Evolutionary conservation across 1,139 yeast genomes (phyloP), one percentile per base, ranked within the genome.

Genomic region (Pichia sp.): DNA sequence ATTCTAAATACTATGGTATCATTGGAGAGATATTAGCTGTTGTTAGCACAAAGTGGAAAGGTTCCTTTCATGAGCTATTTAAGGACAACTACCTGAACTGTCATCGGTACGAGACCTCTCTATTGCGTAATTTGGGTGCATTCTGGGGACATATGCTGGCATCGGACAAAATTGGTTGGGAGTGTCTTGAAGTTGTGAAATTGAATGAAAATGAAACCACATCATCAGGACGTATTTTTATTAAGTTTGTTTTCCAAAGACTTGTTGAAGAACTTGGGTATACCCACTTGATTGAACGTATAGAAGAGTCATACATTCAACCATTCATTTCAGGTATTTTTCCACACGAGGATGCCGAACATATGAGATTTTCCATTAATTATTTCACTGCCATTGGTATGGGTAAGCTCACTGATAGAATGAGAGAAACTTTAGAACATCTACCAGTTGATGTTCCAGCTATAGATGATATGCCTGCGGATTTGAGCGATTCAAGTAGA

Each of bases 341-440:
- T 63, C 65, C 74, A 25, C 64, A 62, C 34, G 38, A 35, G 2
- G 52, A 52, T 17, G 64, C 71, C 0, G 85, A 80, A n/a, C 67
- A 77, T 40, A 62, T 79, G 11, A 63, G 93, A 41, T 91, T 87
- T 55, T 73, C 94, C 2, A 86, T 88, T 54, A 91, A 91, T 53
- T 91, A 71, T 55, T 91, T 88, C 59, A 88, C 97, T 0, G 96
- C 96, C 2, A 86, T 91, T 47, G 94, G 94, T 0, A 58, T 88
- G 37, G 97, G 97, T 33, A 69, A 72, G 2, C 55, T 91, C 40
- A 88, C 97, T 0, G 95, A 86, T 33, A 72, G 64, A 10, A 82
- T 87, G 94, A 71, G 98, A 59, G 68, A 64, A 10, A 67, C 64
- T 12, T 61, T 84, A 42, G 50, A 56, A 37, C 50, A 51, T 21